Base-by-base conservation (phyloP, 805 yeast species). In the Candida sphagnicola region DNA sequence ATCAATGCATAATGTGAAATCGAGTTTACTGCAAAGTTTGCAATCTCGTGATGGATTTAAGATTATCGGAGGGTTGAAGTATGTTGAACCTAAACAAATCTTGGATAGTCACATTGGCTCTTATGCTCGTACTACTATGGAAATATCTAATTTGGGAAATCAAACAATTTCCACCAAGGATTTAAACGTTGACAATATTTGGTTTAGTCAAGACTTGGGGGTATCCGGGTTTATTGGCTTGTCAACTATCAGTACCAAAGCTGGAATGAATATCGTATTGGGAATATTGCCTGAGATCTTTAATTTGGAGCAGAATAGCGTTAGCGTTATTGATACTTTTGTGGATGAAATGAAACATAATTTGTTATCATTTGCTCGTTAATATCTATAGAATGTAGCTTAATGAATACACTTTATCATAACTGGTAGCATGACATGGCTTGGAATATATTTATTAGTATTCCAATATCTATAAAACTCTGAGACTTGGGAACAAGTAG, bases 111-210 rank as follows among this genome's bases (percentile, higher is more conserved):
- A 39, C 25, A 17, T 47, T 14, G 52, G 48, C 3, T 34, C 43
- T 5, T 23, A 31, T 29, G 42, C 38, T 10, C 26, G 49, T 17
- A 17, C 38, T 17, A 49, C 51, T 4, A 26, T 51, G 29, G 55
- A 44, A 29, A 14, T 49, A 8, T 54, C 59, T 4, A 54, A 54
- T 35, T 35, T 54, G 28, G 59, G 59, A 23, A 29, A 15, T n/a
- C 31, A 30, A 6, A 34, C 33, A 13, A 34, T 48, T 10, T 15
- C 25, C 15, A 25, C 34, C n/a, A 16, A 38, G 16, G 35, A 41
- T 21, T 37, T 46, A 36, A 31, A 40, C 15, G 41, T 44, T 2
- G 38, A 36, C n/a, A 39, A 51, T 30, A 35, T 49, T 12, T 39
- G 43, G 40, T 53, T 53, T 41, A 45, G 52, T 35, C 57, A 47